These are phyloP conservation scores for Exophiala calicioides DNA, from an alignment of 2,329 filamentous ascomycete species.

Conservation along the genomic window DNA sequence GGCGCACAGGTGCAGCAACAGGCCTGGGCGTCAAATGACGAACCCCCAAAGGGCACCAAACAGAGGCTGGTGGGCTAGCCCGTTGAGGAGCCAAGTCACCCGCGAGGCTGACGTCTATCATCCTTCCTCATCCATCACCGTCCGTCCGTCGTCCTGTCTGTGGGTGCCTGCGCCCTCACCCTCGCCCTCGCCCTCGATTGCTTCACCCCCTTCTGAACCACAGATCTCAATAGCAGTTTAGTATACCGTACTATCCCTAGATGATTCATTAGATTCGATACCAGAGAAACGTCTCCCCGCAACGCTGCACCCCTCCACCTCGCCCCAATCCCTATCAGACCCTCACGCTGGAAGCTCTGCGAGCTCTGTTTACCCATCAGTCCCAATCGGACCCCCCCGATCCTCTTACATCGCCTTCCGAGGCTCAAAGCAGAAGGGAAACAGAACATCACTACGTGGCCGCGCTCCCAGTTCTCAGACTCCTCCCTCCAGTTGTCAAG, in stretches of 20 bases:
- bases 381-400: slow-evolving; percentile 12
- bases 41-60: too few species aligned
- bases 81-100: too few species aligned
- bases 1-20: too few species aligned
- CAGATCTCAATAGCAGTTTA: slow-evolving; percentile 3
- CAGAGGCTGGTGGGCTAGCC: too few species aligned
- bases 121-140: slow-evolving; percentile 1
- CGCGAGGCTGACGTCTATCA: slow-evolving; percentile 10
- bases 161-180: slow-evolving; percentile 8
- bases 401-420: slow-evolving; percentile 1
- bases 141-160: background rate
- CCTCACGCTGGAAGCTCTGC: slow-evolving; percentile 20
- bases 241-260: background rate
- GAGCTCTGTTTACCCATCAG: slow-evolving; percentile 23
- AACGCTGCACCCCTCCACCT: too few species aligned
- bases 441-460: slow-evolving; percentile 4
- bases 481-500: slow-evolving; percentile 4
- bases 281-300: background rate
- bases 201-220: slow-evolving; percentile 1
- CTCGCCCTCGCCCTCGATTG: slow-evolving; percentile 3
- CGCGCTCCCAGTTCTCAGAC: background rate
- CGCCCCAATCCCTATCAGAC: background rate
- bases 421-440: background rate
- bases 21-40: too few species aligned
- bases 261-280: too few species aligned